Evolutionary conservation across 2,329 filamentous ascomycete genomes (phyloP).

Genomic region (Neurospora sp.): DNA sequence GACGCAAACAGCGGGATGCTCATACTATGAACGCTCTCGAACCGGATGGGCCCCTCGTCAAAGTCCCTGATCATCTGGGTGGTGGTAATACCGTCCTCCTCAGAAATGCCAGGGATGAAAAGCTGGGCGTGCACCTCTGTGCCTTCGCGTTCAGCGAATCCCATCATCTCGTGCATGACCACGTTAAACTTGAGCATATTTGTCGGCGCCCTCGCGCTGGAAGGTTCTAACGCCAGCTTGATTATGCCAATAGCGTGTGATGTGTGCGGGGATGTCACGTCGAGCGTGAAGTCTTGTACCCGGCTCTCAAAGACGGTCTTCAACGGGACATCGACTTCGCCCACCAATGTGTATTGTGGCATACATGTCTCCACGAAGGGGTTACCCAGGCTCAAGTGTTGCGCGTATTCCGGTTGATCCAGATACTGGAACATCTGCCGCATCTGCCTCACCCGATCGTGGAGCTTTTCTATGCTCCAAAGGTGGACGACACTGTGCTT

Average conservation of each 20-base stretch:
- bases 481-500: conserved; percentile 75
- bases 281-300: conserved; percentile 87
- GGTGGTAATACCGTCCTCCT: conserved; percentile 84
- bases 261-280: conserved; percentile 87
- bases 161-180: conserved; percentile 91
- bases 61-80: conserved; percentile 92
- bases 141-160: conserved; percentile 91
- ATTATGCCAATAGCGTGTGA: conserved; percentile 84
- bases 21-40: conserved; percentile 98
- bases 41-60: conserved; percentile 82
- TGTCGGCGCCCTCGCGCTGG: conserved; percentile 80
- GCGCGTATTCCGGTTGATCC: conserved; percentile 86
- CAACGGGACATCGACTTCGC: conserved; percentile 85
- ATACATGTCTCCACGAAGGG: conserved; percentile 87
- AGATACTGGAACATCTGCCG: conserved; percentile 95
- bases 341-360: conserved; percentile 84
- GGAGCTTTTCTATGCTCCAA: conserved; percentile 90
- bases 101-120: conserved; percentile 86
- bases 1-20: conserved; percentile 75
- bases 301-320: conserved; percentile 88
- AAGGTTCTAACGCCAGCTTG: conserved; percentile 83
- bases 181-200: conserved; percentile 97
- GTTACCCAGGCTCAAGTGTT: conserved; percentile 86
- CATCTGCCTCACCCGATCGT: conserved; percentile 81
- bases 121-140: conserved; percentile 93